Percentiles rank a stretch among this genome's conserved stretches.
Evolutionary conservation across 805 yeast species (phyloP).

Genomic region (Wickerhamomyces tratensis): DNA sequence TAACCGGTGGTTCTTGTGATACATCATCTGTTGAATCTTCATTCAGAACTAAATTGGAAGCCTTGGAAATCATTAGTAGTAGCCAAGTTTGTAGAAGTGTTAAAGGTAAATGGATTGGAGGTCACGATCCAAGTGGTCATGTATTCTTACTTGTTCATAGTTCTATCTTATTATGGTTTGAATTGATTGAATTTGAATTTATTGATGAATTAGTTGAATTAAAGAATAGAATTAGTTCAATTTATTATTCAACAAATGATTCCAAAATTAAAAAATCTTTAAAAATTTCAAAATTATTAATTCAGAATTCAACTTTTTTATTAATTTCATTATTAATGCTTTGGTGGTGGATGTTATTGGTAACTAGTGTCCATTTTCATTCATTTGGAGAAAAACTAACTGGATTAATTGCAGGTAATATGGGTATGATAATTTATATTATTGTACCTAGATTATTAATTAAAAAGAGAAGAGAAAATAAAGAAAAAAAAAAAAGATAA

Average conservation of each 20-base stretch:
- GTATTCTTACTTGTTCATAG: constrained; percentile 68
- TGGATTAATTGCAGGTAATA: constrained; percentile 57
- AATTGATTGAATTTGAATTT: constrained; percentile 35
- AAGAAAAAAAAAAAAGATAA: not conserved
- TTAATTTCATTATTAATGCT: constrained; percentile 29
- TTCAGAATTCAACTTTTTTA: constrained; percentile 13
- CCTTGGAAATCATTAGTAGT: constrained; percentile 2
- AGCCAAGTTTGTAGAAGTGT: constrained; percentile 35
- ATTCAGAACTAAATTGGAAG: constrained; percentile 2
- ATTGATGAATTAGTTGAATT: constrained; percentile 20
- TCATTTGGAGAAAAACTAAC: constrained; percentile 63
- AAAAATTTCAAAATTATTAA: not conserved
- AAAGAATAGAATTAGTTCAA: not conserved
- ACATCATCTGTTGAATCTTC: constrained; percentile 8
- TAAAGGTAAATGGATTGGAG: constrained; percentile 72
- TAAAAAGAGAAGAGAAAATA: not conserved
- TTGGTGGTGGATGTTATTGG: constrained; percentile 84
- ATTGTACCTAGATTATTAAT: constrained; percentile 19
- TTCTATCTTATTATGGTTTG: constrained; percentile 56
- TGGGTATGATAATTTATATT: constrained; percentile 33
- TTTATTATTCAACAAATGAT: not conserved
- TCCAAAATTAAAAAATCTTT: not conserved
- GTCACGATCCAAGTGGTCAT: constrained; percentile 96
- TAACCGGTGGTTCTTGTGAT: constrained; percentile 77
- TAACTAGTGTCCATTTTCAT: constrained; percentile 83